Percentiles rank a stretch among this genome's conserved stretches.
These are phyloP conservation scores for Teratosphaeria destructans DNA, from an alignment of 2,329 filamentous ascomycete species.

Conservation along the genomic window DNA sequence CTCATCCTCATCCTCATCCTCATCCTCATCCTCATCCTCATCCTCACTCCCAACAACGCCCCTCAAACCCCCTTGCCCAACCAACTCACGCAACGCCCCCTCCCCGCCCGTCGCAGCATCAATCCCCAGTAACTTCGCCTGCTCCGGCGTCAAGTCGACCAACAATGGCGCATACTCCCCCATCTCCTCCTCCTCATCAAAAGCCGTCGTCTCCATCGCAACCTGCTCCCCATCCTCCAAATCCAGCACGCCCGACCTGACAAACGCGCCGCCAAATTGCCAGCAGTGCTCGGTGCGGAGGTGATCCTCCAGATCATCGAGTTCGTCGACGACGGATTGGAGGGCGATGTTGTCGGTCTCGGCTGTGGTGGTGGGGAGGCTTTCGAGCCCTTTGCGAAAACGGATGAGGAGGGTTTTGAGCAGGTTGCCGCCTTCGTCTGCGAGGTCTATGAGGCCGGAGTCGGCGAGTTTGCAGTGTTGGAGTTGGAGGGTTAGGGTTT, in stretches of 20 bases:
- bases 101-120: conserved; percentile 12
- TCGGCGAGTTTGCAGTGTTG: conserved; percentile 49
- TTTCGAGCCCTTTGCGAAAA: conserved; percentile 43
- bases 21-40: conserved; percentile 19
- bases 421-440: conserved; percentile 40
- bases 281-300: conserved; percentile 47
- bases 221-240: conserved; percentile 55
- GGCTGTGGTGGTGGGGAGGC: conserved; percentile 23
- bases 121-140: conserved; percentile 29
- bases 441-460: conserved; percentile 50
- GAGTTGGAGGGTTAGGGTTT: conserved; percentile 43
- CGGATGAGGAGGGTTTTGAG: conserved; percentile 42
- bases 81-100: conserved; percentile 11
- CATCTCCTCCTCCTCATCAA: conserved; percentile 51
- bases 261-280: conserved; percentile 45
- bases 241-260: conserved; percentile 48
- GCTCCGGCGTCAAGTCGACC: conserved; percentile 42
- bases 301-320: conserved; percentile 46
- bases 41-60: conserved; percentile 18
- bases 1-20: conserved; percentile 7
- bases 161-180: conserved; percentile 55
- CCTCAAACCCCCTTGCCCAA: conserved; percentile 11
- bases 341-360: conserved; percentile 21
- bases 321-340: conserved; percentile 40
- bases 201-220: conserved; percentile 41